Conservation (phyloP, 176 grass and related monocot genomes). For the Oryza longistaminata region DNA sequence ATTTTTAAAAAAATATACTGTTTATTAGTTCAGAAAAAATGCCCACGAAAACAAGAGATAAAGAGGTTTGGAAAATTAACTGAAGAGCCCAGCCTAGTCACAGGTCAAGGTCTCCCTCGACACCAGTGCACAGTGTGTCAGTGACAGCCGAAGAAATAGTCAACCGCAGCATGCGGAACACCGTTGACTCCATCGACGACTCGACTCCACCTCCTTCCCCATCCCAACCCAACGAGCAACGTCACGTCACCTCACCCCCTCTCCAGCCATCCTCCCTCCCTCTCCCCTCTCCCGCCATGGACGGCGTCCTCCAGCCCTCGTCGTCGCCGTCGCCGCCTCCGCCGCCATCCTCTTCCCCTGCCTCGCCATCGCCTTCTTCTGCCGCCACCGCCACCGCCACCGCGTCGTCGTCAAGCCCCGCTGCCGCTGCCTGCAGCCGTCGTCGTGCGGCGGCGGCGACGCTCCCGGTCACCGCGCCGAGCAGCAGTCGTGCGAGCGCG, state of each 20-base stretch:
- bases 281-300: constrained; percentile 44
- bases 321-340: constrained; percentile 36
- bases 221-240: neutral
- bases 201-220: neutral
- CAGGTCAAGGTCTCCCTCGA: constrained; percentile 23
- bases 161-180: neutral
- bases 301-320: constrained; percentile 29
- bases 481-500: neutral
- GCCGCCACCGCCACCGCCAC: constrained; percentile 1
- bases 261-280: neutral
- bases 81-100: neutral
- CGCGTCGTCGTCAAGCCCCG: neutral
- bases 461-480: constrained; percentile 9
- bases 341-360: constrained; percentile 44
- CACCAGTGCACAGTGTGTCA: neutral
- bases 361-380: constrained; percentile 42
- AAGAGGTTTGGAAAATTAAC: too few relatives aligned
- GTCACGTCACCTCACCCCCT: too few relatives aligned
- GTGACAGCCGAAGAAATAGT: neutral
- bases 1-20: too few relatives aligned
- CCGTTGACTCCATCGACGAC: constrained; percentile 38
- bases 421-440: neutral
- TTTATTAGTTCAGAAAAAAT: too few relatives aligned
- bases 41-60: too few relatives aligned
- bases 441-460: neutral